These are phyloP conservation scores for Cafeteria roenbergensis DNA, from an alignment of 108 stramenopile genomes.

Conservation along the genomic window DNA sequence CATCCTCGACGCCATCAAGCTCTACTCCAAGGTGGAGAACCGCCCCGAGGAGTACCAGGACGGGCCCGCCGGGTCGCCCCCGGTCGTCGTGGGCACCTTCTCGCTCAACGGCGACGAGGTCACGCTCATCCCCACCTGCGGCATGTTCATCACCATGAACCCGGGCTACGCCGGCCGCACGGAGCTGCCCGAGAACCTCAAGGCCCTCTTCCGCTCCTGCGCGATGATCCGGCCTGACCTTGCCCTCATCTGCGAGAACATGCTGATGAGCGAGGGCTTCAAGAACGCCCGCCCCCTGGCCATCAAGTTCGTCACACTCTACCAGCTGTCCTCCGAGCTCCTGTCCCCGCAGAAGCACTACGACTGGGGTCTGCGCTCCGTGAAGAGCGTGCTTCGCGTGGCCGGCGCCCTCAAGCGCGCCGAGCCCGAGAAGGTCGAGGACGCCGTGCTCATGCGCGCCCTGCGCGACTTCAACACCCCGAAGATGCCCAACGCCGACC, in stretches of 20 bases:
- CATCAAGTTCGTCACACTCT: conserved; percentile 74
- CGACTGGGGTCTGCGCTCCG: conserved; percentile 76
- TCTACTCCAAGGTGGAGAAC: conserved; percentile 59
- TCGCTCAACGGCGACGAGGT: conserved; percentile 70
- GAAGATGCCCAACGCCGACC: conserved; percentile 68
- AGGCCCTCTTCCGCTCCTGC: conserved; percentile 73
- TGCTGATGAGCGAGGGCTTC: conserved; percentile 81
- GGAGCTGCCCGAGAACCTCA: conserved; percentile 72
- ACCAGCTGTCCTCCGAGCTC: conserved; percentile 63
- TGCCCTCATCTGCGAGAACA: conserved; percentile 75
- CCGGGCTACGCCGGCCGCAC: conserved; percentile 77
- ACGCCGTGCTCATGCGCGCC: conserved; percentile 69
- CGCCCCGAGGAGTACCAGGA: conserved; percentile 62
- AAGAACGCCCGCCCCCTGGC: conserved; percentile 66
- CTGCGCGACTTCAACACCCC: conserved; percentile 81
- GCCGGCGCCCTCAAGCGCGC: conserved; percentile 73
- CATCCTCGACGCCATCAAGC: conserved; percentile 70
- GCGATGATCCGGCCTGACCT: conserved; percentile 82
- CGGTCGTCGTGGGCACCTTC: conserved; percentile 64
- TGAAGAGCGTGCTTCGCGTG: conserved; percentile 73
- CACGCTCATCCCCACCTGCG: conserved; percentile 67
- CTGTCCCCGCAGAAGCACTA: conserved; percentile 70
- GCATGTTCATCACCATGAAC: conserved; percentile 81
- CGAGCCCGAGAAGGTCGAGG: conserved; percentile 66
- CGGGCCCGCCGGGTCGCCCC: conserved; percentile 63